A percentile compares a stretch with the other conserved stretches of the same genome.
phyloP scores from a whole-genome alignment of 1,139 yeast genomes.

The Scheffersomyces insectosa region DNA sequence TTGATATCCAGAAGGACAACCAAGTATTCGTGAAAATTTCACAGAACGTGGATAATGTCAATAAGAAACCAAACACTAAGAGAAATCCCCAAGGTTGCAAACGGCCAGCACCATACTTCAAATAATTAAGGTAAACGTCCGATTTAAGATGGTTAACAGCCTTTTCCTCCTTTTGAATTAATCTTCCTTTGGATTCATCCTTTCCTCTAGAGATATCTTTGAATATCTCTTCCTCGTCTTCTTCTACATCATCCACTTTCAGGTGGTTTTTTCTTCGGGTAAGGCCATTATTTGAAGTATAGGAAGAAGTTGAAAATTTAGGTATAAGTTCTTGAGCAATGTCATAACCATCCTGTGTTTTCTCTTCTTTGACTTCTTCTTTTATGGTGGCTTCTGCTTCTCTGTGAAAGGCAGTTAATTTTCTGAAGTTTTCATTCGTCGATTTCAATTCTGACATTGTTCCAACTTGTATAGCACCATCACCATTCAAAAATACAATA shows the following conservation, averaged over 20 bases:
- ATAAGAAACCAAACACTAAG: constrained; percentile 3
- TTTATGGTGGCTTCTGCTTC: constrained; percentile 25
- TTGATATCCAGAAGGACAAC: constrained; percentile 15
- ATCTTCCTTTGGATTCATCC: constrained; percentile 19
- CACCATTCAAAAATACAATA: constrained; percentile 40
- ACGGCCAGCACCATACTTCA: constrained; percentile 37
- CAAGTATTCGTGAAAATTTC: constrained; percentile 13
- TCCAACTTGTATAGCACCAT: constrained; percentile 40
- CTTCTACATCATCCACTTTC: constrained; percentile 8
- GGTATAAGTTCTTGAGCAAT: not conserved
- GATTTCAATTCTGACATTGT: constrained; percentile 36
- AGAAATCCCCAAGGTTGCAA: constrained; percentile 10
- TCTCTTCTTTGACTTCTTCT: constrained; percentile 12
- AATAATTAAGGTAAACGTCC: constrained; percentile 29
- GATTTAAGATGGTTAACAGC: constrained; percentile 27
- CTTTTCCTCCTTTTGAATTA: constrained; percentile 30
- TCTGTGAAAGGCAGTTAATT: constrained; percentile 31
- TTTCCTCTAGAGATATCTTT: constrained; percentile 12
- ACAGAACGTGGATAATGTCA: constrained; percentile 7
- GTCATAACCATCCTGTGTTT: constrained; percentile 14
- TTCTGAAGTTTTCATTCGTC: constrained; percentile 27
- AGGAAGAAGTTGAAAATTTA: not conserved
- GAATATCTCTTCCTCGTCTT: constrained; percentile 18
- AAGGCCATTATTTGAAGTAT: not conserved
- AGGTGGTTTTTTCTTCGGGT: not conserved